Percentiles rank a stretch among this genome's conserved stretches.
Conservation (phyloP, 2,329 filamentous ascomycete species). For the Cercospora sp. region DNA sequence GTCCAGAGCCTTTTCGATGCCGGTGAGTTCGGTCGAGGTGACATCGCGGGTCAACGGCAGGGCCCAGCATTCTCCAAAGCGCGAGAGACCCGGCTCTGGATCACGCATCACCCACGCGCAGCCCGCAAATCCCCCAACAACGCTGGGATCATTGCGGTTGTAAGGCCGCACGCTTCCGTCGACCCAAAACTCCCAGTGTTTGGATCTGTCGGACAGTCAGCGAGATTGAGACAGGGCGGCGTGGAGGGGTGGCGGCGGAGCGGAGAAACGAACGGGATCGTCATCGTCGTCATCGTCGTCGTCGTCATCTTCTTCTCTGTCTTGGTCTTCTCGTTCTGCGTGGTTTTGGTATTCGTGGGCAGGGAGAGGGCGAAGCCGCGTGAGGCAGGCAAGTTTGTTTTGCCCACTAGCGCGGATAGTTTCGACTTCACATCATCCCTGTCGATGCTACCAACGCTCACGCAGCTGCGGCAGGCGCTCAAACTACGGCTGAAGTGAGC, state of each 20-base stretch:
- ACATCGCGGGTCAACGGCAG: not conserved
- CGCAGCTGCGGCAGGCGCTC: not conserved
- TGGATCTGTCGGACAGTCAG: not conserved
- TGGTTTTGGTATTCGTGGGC: not conserved
- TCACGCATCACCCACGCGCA: not conserved
- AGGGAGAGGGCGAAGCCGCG: not conserved
- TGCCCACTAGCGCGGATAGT: not conserved
- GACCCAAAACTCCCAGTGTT: not conserved
- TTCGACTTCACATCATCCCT: not conserved
- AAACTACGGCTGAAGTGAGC: too few species aligned
- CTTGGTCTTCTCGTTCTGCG: not conserved
- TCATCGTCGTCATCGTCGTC: not conserved
- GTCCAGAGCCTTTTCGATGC: not conserved
- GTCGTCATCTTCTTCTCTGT: not conserved
- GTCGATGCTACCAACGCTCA: not conserved
- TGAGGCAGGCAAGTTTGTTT: not conserved
- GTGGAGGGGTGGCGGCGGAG: not conserved
- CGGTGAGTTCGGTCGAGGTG: conserved; percentile 2
- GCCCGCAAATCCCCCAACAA: not conserved
- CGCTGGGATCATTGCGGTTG: not conserved
- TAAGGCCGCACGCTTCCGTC: not conserved
- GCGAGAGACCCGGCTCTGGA: not conserved
- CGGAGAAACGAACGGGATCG: not conserved
- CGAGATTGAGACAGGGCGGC: not conserved
- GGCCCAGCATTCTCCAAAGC: not conserved